These are phyloP conservation scores for Apiospora aurea DNA, from an alignment of 2,329 filamentous ascomycete species.

Conservation along the genomic window DNA sequence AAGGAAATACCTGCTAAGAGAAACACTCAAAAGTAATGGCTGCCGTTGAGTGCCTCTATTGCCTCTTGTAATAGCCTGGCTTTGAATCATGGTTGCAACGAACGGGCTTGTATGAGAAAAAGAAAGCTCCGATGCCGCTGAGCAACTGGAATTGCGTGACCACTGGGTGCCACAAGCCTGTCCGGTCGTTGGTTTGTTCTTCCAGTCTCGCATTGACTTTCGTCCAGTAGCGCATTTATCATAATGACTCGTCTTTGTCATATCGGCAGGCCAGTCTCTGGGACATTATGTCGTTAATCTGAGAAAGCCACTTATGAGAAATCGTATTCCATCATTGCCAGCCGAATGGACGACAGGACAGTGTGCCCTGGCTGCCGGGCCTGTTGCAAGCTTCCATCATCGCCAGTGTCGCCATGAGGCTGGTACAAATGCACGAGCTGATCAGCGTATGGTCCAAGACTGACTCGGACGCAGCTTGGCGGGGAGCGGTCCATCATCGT, in stretches of 20 bases:
- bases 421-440: slow-evolving; percentile 9
- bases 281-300: slow-evolving; percentile 12
- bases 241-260: slow-evolving; percentile 19
- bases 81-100: slow-evolving; percentile 7
- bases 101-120: slow-evolving; percentile 23
- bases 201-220: slow-evolving; percentile 4
- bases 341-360: background rate
- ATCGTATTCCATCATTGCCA: background rate
- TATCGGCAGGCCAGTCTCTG: background rate
- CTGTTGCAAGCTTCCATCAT: background rate
- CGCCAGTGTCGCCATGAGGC: slow-evolving; percentile 4
- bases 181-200: slow-evolving; percentile 12
- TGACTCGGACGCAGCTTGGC: slow-evolving; percentile 18
- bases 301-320: slow-evolving; percentile 4
- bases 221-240: slow-evolving; percentile 5
- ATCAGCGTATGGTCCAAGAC: background rate
- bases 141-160: slow-evolving; percentile 10
- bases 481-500: slow-evolving; percentile 16
- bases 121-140: background rate
- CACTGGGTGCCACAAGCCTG: slow-evolving; percentile 6
- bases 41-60: slow-evolving; percentile 12
- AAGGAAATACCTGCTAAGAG: slow-evolving; percentile 4
- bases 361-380: background rate
- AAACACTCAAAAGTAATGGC: slow-evolving; percentile 19
- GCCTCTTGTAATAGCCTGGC: background rate